Conservation (phyloP, 345 rosid species). For the Cardamine resedifolia region DNA sequence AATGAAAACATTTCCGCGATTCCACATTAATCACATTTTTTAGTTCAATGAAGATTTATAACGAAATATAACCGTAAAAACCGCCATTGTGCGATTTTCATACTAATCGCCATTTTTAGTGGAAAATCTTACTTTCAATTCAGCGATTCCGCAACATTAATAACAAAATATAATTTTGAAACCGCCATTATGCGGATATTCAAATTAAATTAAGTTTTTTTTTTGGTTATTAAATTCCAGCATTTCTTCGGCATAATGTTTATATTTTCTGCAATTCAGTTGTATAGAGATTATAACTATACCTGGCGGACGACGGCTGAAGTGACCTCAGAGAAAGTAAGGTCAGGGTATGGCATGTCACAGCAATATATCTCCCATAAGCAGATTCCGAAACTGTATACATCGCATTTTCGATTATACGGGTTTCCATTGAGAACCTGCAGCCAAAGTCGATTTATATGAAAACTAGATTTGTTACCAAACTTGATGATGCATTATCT, state of each 20-base stretch:
- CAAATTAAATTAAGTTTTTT: background rate
- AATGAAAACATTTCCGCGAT: background rate
- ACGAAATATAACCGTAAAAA: background rate
- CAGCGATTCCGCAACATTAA: background rate
- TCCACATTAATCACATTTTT: background rate
- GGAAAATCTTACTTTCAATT: background rate
- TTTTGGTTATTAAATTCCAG: background rate
- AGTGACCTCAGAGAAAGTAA: slow-evolving; percentile 92
- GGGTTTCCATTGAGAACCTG: slow-evolving; percentile 98
- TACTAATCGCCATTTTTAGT: background rate
- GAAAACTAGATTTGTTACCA: background rate
- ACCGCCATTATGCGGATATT: too few relatives aligned
- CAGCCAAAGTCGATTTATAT: slow-evolving; percentile 9
- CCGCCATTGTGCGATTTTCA: background rate
- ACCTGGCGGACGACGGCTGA: slow-evolving; percentile 98
- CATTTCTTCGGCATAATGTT: background rate
- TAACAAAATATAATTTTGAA: background rate
- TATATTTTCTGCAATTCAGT: background rate
- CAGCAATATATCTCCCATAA: slow-evolving; percentile 98
- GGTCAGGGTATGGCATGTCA: slow-evolving; percentile 98
- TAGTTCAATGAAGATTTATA: background rate
- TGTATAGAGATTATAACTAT: background rate
- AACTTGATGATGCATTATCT: background rate
- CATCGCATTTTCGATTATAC: slow-evolving; percentile 95
- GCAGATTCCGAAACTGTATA: slow-evolving; percentile 95